These are phyloP conservation scores for Rhodotorula kratochvilovae DNA, from an alignment of 768 basidiomycete genomes.

Conservation along the genomic window DNA sequence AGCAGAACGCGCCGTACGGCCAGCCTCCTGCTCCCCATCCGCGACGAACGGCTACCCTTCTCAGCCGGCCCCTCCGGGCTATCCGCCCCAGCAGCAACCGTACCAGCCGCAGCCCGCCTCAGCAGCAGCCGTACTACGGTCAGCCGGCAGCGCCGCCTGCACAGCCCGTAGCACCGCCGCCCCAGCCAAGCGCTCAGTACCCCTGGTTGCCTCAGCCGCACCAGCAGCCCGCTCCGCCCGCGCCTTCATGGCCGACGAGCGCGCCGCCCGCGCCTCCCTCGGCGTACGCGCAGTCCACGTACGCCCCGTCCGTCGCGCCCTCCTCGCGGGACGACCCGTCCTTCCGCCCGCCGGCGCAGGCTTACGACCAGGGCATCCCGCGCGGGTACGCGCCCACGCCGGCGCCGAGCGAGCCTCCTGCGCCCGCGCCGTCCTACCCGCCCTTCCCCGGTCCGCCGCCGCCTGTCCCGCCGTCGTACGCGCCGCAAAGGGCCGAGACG, in stretches of 20 bases:
- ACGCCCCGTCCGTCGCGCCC: background rate
- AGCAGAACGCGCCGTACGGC: background rate
- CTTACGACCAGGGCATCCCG: too few relatives aligned
- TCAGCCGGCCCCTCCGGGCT: background rate
- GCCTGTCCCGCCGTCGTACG: background rate
- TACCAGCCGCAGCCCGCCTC: background rate
- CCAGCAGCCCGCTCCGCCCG: too few relatives aligned
- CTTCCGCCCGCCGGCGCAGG: background rate
- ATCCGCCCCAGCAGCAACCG: background rate
- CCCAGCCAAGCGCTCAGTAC: too few relatives aligned
- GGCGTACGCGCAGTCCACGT: too few relatives aligned
- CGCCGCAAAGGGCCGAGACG: background rate
- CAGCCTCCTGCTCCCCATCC: background rate
- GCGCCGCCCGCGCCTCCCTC: too few relatives aligned
- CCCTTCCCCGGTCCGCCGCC: constrained; percentile 9
- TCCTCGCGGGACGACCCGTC: background rate
- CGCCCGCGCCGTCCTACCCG: background rate
- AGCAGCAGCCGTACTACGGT: background rate
- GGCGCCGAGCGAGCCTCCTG: background rate
- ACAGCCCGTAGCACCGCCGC: background rate
- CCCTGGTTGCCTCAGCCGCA: too few relatives aligned
- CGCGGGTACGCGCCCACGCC: background rate
- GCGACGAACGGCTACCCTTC: background rate
- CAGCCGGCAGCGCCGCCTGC: background rate
- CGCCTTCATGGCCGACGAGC: too few relatives aligned